Percentiles rank a stretch among this genome's conserved stretches.
Evolutionary conservation across 306 rosid genomes (phyloP).

Genomic region (Prunus padus): DNA sequence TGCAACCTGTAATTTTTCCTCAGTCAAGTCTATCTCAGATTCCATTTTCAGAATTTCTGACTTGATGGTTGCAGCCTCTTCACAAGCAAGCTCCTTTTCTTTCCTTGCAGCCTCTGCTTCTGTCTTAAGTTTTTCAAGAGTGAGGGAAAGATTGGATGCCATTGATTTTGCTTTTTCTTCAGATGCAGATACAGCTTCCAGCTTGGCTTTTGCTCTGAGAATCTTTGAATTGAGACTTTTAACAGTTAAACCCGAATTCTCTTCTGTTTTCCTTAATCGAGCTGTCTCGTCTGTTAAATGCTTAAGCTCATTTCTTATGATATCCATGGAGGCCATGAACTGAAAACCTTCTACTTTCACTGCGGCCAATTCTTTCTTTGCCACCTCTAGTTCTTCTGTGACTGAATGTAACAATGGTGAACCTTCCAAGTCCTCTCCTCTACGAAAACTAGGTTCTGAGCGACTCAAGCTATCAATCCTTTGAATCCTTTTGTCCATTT

Average conservation of each 20-base stretch:
- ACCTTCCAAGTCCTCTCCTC: conserved; percentile 40
- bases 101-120: conserved; percentile 55
- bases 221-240: conserved; percentile 65
- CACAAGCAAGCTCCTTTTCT: conserved; percentile 42
- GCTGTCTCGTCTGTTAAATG: conserved; percentile 48
- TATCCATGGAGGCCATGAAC: conserved; percentile 83
- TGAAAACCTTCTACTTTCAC: conserved; percentile 71
- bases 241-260: conserved; percentile 40
- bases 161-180: conserved; percentile 64
- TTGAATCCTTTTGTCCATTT: conserved; percentile 38
- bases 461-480: conserved; percentile 36
- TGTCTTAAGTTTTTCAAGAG: conserved; percentile 56
- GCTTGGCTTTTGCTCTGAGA: conserved; percentile 67
- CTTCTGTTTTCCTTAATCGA: conserved; percentile 50
- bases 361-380: conserved; percentile 60
- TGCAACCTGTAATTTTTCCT: conserved; percentile 58
- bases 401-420: conserved; percentile 35
- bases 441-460: conserved; percentile 26
- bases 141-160: conserved; percentile 43
- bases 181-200: conserved; percentile 67
- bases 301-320: conserved; percentile 69
- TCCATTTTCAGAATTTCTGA: conserved; percentile 52
- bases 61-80: conserved; percentile 46
- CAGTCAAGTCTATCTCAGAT: conserved; percentile 50
- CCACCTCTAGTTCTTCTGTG: conserved; percentile 55